Conservation (phyloP, 176 grass and related monocot species). For the Poa annua region DNA sequence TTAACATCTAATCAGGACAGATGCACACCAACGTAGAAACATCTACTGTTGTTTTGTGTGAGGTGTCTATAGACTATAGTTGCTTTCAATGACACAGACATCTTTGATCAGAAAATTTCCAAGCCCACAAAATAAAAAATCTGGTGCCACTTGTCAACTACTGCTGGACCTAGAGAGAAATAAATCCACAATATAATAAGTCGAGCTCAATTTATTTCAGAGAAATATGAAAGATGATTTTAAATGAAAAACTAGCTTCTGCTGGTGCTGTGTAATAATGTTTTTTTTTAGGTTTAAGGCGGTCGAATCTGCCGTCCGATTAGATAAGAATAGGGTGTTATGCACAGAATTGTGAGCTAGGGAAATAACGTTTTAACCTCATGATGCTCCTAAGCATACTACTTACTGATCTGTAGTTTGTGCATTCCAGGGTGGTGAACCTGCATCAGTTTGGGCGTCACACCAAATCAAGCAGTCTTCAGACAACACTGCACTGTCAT, state of each 20-base stretch:
- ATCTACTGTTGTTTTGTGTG: constrained; percentile 6
- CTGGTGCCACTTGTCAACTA: constrained; percentile 1
- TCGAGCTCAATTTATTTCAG: neutral
- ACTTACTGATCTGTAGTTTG: neutral
- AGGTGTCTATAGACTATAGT: constrained; percentile 18
- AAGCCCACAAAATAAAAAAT: constrained; percentile 7
- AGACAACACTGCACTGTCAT: constrained; percentile 51
- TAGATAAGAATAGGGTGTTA: no score
- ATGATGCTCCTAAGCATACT: neutral
- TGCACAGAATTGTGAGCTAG: no score
- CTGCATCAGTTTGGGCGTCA: constrained; percentile 77
- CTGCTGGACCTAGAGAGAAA: neutral
- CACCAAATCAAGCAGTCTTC: constrained; percentile 60
- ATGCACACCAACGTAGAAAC: neutral
- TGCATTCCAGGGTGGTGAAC: constrained; percentile 75
- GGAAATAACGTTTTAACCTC: neutral
- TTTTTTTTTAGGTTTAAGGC: no score
- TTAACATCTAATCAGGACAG: constrained; percentile 20
- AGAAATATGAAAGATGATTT: neutral
- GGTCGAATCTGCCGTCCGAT: no score
- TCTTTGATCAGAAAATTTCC: constrained; percentile 22
- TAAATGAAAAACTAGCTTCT: neutral
- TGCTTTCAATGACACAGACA: constrained; percentile 25
- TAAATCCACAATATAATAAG: neutral
- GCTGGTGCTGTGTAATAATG: neutral